phyloP scores from a whole-genome alignment of 2,329 filamentous ascomycete genomes.

The Aspergillus cejpii region DNA sequence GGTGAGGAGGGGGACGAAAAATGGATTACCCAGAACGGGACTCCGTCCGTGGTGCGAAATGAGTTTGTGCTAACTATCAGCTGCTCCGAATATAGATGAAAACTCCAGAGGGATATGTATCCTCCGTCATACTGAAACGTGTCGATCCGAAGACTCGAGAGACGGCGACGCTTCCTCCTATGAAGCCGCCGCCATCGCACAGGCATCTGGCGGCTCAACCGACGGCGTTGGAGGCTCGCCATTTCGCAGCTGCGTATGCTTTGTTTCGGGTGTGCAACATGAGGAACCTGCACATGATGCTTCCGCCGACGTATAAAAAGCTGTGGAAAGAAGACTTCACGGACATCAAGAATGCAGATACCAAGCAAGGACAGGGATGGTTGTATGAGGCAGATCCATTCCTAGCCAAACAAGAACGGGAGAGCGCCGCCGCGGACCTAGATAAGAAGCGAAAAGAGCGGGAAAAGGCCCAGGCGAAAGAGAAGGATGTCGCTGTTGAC shows the following conservation, averaged over 20 bases:
- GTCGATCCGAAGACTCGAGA: slow-evolving; percentile 77
- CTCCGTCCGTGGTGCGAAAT: too few relatives aligned
- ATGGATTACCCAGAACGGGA: too few relatives aligned
- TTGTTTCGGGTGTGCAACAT: slow-evolving; percentile 89
- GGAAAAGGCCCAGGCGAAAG: slow-evolving; percentile 53
- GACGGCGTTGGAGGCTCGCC: slow-evolving; percentile 80
- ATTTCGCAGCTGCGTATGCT: slow-evolving; percentile 87
- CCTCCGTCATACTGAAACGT: slow-evolving; percentile 68
- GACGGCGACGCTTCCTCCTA: slow-evolving; percentile 65
- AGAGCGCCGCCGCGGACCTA: slow-evolving; percentile 66
- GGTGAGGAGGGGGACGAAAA: slow-evolving; percentile 45
- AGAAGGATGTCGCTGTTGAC: slow-evolving; percentile 60
- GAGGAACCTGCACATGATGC: slow-evolving; percentile 90
- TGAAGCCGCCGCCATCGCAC: slow-evolving; percentile 70
- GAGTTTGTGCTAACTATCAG: slow-evolving; percentile 15
- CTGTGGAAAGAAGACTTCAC: slow-evolving; percentile 87
- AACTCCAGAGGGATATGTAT: slow-evolving; percentile 66
- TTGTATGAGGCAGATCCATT: slow-evolving; percentile 97
- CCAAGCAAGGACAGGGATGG: slow-evolving; percentile 70
- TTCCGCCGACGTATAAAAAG: slow-evolving; percentile 82
- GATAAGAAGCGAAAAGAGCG: slow-evolving; percentile 74
- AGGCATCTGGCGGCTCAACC: slow-evolving; percentile 68
- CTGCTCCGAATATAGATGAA: slow-evolving; percentile 46
- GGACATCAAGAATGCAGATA: slow-evolving; percentile 70
- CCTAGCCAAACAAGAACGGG: slow-evolving; percentile 67